phyloP scores from a whole-genome alignment of 108 stramenopile species.

The Fragilariopsis cylindrus region DNA sequence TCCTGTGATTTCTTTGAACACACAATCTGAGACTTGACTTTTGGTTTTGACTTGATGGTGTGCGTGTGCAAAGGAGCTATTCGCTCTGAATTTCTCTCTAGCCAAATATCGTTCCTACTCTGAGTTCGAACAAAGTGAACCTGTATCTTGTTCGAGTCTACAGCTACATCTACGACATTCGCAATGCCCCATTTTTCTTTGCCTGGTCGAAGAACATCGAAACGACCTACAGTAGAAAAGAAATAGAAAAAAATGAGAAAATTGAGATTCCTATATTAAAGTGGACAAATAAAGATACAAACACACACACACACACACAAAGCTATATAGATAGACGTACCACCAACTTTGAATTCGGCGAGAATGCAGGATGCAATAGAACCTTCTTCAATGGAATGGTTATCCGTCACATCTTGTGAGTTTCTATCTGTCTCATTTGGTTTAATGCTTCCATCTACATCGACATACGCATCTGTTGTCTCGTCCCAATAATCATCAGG shows the following conservation, averaged over 20 bases:
- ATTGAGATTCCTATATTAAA: background rate
- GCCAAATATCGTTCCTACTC: conserved; percentile 67
- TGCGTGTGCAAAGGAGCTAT: conserved; percentile 52
- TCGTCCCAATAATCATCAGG: conserved; percentile 86
- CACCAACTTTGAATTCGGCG: conserved; percentile 21
- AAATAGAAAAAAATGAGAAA: background rate
- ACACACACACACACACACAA: too few relatives aligned
- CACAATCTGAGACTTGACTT: background rate
- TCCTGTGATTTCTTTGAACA: background rate
- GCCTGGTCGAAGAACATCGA: conserved; percentile 72
- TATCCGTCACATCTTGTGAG: background rate
- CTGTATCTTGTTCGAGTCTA: conserved; percentile 55
- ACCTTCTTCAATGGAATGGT: background rate
- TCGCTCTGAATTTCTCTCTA: conserved; percentile 64
- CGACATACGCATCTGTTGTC: conserved; percentile 32
- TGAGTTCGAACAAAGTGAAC: conserved; percentile 64
- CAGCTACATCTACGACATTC: conserved; percentile 57
- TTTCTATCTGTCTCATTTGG: background rate
- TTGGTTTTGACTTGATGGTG: conserved; percentile 4
- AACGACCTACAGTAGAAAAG: conserved; percentile 50
- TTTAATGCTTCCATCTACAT: conserved; percentile 31
- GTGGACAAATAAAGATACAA: background rate
- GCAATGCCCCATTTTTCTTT: conserved; percentile 57
- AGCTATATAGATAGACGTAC: conserved; percentile 8
- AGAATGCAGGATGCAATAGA: background rate